Conservation (phyloP, 2,329 filamentous ascomycete genomes). For the Penicillium sp. region DNA sequence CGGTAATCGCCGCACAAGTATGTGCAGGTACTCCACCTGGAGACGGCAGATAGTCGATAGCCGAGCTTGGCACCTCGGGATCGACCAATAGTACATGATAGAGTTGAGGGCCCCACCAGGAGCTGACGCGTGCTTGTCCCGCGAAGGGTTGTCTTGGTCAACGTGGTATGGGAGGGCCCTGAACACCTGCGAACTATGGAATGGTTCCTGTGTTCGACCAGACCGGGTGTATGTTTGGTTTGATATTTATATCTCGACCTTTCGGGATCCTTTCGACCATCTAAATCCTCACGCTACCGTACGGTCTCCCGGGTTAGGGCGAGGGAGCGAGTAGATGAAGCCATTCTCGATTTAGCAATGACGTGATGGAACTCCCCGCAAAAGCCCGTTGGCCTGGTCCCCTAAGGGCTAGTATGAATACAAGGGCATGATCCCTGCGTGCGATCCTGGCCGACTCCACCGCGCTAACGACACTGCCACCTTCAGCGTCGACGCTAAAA, state of each 20-base stretch:
- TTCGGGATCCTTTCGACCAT: too few species aligned
- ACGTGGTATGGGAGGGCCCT: constrained; percentile 14
- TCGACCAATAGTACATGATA: constrained; percentile 26
- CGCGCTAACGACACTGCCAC: constrained; percentile 29
- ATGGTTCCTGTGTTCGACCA: not conserved
- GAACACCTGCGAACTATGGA: not conserved
- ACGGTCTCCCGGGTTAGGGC: too few species aligned
- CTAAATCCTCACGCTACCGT: too few species aligned
- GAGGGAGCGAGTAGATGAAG: too few species aligned
- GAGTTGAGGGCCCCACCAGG: constrained; percentile 13
- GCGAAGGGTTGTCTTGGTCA: constrained; percentile 14
- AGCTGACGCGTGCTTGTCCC: constrained; percentile 39
- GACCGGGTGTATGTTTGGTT: not conserved
- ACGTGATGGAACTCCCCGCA: constrained; percentile 24
- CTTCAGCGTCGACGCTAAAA: constrained; percentile 32
- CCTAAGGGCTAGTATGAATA: not conserved
- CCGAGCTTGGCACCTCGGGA: constrained; percentile 35
- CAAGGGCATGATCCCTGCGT: constrained; percentile 28
- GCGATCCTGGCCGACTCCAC: constrained; percentile 31
- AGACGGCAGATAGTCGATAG: constrained; percentile 43
- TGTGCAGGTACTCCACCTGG: not conserved
- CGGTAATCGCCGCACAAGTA: not conserved
- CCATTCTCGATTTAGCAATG: not conserved
- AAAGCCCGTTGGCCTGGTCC: constrained; percentile 20
- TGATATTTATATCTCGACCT: not conserved